These are phyloP conservation scores for Fallopia convolvulus DNA, from an alignment of 148 eudicot species.

Conservation along the genomic window DNA sequence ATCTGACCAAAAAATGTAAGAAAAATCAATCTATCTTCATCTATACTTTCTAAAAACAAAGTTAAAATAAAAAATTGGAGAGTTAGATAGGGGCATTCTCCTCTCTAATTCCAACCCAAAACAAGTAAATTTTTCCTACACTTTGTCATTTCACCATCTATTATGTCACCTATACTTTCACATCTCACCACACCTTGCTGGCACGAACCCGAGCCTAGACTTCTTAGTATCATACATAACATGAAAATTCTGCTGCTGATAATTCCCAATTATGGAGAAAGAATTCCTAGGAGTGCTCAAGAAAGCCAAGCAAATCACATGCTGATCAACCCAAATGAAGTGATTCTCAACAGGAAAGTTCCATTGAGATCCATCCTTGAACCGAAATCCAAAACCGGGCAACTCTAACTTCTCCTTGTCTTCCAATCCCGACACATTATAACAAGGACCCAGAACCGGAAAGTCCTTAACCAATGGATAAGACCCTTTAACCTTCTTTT, in stretches of 20 bases:
- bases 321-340: conserved; percentile 71
- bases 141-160: not conserved
- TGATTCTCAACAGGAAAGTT: conserved; percentile 77
- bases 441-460: conserved; percentile 66
- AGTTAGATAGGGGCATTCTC: not conserved
- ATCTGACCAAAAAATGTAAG: conserved; percentile 1
- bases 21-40: conserved; percentile 1
- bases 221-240: conserved; percentile 70
- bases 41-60: not conserved
- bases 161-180: conserved; percentile 13
- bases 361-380: conserved; percentile 77
- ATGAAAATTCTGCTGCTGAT: conserved; percentile 94
- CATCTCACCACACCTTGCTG: conserved; percentile 64
- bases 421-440: conserved; percentile 83
- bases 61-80: conserved; percentile 3
- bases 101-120: not conserved
- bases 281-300: conserved; percentile 49
- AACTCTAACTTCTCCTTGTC: conserved; percentile 31
- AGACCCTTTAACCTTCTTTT: conserved; percentile 39
- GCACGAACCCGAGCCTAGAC: conserved; percentile 89
- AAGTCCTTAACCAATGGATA: conserved; percentile 45
- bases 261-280: conserved; percentile 84
- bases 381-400: conserved; percentile 63
- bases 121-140: not conserved
- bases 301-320: conserved; percentile 72